Evolutionary conservation across 345 rosid genomes (phyloP).

Genomic region (Excoecaria agallocha): DNA sequence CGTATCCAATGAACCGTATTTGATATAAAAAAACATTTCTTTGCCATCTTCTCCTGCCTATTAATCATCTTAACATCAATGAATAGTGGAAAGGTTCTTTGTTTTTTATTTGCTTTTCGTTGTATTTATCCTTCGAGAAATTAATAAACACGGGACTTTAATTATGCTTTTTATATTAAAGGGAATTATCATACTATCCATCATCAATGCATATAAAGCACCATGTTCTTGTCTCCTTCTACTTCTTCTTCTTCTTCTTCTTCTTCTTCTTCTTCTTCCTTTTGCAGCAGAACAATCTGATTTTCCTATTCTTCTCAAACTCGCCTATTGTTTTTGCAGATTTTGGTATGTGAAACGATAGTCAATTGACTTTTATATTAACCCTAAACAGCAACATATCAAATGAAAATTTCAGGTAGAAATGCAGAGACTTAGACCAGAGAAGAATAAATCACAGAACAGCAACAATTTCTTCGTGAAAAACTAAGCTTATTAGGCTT

Average conservation of each 20-base stretch:
- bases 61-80: not conserved
- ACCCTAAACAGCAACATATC: too few relatives aligned
- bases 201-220: not conserved
- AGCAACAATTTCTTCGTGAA: too few relatives aligned
- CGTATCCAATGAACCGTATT: not conserved
- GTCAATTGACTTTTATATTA: too few relatives aligned
- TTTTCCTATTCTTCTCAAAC: not conserved
- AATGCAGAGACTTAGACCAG: too few relatives aligned
- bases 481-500: too few relatives aligned
- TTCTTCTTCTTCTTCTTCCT: not conserved
- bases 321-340: not conserved
- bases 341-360: too few relatives aligned
- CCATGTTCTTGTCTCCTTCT: not conserved
- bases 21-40: not conserved
- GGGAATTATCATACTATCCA: not conserved
- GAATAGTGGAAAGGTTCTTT: not conserved
- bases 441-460: too few relatives aligned
- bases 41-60: not conserved
- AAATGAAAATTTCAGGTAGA: too few relatives aligned
- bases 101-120: not conserved
- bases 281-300: not conserved
- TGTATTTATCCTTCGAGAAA: not conserved
- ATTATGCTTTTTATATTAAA: too few relatives aligned
- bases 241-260: not conserved
- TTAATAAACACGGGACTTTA: too few relatives aligned